These are phyloP conservation scores for Tetrapyrgos nigripes DNA, from an alignment of 1,284 basidiomycete genomes.

Conservation along the genomic window DNA sequence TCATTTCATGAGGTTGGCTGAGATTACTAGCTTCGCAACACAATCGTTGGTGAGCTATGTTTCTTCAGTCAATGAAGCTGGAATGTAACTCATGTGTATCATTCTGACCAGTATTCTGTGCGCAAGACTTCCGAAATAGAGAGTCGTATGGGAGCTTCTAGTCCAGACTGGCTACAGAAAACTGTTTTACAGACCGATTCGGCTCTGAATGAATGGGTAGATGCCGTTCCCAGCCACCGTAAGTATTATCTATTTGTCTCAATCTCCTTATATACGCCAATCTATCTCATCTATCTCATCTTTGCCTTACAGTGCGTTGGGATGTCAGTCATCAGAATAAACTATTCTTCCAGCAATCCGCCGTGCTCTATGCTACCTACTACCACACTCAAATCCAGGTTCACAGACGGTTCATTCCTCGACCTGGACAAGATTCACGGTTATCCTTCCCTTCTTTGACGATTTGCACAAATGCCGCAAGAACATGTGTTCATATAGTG, in stretches of 20 bases:
- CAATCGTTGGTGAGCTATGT: conserved; percentile 54
- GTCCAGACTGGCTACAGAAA: neutral
- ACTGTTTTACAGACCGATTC: conserved; percentile 54
- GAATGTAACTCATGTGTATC: too few relatives aligned
- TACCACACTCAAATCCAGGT: conserved; percentile 5
- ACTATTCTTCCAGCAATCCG: conserved; percentile 7
- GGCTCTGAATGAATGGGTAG: conserved; percentile 56
- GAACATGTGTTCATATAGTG: conserved; percentile 8
- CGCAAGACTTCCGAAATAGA: neutral
- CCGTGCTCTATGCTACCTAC: conserved; percentile 6
- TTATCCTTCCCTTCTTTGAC: conserved; percentile 8
- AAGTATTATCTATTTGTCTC: neutral
- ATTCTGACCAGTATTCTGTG: neutral
- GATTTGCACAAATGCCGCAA: conserved; percentile 7
- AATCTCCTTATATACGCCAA: too few relatives aligned
- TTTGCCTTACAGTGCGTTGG: conserved; percentile 5
- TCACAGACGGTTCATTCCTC: conserved; percentile 5
- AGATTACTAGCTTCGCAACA: conserved; percentile 60
- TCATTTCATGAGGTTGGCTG: conserved; percentile 54
- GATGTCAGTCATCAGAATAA: conserved; percentile 1
- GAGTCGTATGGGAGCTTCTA: neutral
- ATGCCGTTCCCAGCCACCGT: conserved; percentile 47
- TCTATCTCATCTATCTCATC: neutral
- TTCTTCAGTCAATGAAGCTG: too few relatives aligned
- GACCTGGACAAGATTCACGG: conserved; percentile 6